A percentile compares a stretch with the other conserved stretches of the same genome.
These are phyloP conservation scores for Pythium brachiatum DNA, from an alignment of 352 stramenopile genomes.

Conservation along the genomic window DNA sequence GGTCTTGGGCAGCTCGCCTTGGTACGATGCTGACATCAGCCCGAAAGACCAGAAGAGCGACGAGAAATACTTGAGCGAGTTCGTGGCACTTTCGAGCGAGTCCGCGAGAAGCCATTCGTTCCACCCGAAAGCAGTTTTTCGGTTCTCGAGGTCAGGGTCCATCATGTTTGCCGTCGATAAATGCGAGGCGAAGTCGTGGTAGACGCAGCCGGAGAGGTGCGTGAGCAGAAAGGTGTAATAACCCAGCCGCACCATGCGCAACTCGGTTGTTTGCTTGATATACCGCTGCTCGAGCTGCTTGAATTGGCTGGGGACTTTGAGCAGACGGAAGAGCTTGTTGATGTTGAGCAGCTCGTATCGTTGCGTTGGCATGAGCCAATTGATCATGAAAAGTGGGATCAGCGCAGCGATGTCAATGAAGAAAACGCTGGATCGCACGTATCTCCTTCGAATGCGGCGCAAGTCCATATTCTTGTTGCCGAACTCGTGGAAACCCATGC, in stretches of 20 bases:
- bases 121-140: constrained; percentile 33
- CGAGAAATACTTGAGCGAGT: constrained; percentile 30
- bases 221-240: constrained; percentile 52
- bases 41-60: constrained; percentile 42
- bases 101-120: constrained; percentile 40
- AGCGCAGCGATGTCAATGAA: constrained; percentile 38
- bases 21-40: constrained; percentile 42
- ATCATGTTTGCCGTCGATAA: constrained; percentile 32
- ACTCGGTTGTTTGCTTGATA: constrained; percentile 39
- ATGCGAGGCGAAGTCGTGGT: constrained; percentile 49
- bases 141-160: constrained; percentile 10
- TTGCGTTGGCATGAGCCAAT: constrained; percentile 25
- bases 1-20: constrained; percentile 40
- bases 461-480: constrained; percentile 58
- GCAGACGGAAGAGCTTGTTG: constrained; percentile 47
- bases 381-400: constrained; percentile 39
- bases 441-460: constrained; percentile 31
- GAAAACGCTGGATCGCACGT: constrained; percentile 38
- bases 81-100: constrained; percentile 22
- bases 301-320: constrained; percentile 50
- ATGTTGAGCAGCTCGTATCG: constrained; percentile 53
- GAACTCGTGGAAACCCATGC: constrained; percentile 42
- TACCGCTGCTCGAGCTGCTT: constrained; percentile 43
- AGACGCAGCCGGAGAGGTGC: constrained; percentile 47
- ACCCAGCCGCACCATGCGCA: constrained; percentile 44